Evolutionary conservation across 169 alveolate genomes (phyloP).

Genomic region (Plasmodium vivax): DNA sequence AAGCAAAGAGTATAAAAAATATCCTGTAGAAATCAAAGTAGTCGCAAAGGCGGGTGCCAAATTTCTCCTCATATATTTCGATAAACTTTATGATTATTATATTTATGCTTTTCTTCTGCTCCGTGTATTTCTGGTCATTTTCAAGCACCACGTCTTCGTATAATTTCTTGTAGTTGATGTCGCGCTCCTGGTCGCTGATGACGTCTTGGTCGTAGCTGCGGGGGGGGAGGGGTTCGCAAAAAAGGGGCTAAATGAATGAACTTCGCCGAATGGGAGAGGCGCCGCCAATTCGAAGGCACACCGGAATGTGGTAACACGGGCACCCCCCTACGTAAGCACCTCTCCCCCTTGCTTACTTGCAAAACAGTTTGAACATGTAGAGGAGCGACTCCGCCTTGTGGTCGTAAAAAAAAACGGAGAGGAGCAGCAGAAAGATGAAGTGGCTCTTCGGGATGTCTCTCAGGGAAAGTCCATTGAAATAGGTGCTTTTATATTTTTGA

Average conservation of each 20-base stretch:
- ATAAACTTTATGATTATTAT: conserved; percentile 56
- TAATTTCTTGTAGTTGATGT: conserved; percentile 34
- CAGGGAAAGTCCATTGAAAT: conserved; percentile 34
- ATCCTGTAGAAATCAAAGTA: conserved; percentile 72
- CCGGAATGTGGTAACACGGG: neutral
- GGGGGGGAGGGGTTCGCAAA: neutral
- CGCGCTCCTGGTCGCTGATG: conserved; percentile 38
- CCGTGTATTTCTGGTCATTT: conserved; percentile 32
- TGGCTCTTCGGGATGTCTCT: conserved; percentile 38
- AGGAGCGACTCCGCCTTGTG: conserved; percentile 37
- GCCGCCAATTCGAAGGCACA: neutral
- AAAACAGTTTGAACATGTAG: conserved; percentile 38
- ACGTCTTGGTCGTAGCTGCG: conserved; percentile 42
- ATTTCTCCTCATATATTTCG: conserved; percentile 67
- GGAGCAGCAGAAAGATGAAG: conserved; percentile 34
- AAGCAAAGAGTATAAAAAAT: conserved; percentile 53
- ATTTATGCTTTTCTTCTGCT: conserved; percentile 47
- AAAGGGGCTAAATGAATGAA: neutral
- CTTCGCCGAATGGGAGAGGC: neutral
- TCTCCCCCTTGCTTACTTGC: conserved; percentile 16
- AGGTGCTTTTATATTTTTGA: conserved; percentile 40
- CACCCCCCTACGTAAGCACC: neutral
- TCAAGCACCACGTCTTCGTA: conserved; percentile 30
- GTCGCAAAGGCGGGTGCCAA: conserved; percentile 28
- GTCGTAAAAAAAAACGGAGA: conserved; percentile 51